These are phyloP conservation scores for Cercospora citrullina DNA, from an alignment of 2,329 filamentous ascomycete species.

Conservation along the genomic window DNA sequence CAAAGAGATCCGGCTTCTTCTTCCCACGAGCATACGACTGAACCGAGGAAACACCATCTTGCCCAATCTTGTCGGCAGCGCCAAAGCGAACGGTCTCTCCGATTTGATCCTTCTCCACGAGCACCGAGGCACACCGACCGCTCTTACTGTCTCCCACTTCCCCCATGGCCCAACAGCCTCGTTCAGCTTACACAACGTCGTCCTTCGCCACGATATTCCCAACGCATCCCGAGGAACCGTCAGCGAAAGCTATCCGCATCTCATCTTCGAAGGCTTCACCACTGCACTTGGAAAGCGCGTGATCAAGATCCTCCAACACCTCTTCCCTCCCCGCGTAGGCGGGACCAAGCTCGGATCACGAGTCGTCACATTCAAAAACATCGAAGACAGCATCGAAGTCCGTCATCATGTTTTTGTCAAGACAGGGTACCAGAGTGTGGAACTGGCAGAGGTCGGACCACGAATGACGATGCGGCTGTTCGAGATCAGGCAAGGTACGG, in stretches of 20 bases:
- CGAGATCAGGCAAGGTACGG: constrained; percentile 84
- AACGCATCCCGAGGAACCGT: constrained; percentile 84
- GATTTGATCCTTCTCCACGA: constrained; percentile 90
- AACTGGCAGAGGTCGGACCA: constrained; percentile 85
- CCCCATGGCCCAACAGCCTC: constrained; percentile 85
- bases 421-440: constrained; percentile 85
- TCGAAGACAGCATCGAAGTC: constrained; percentile 84
- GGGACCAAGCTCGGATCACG: constrained; percentile 81
- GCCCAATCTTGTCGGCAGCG: constrained; percentile 79
- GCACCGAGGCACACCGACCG: constrained; percentile 88
- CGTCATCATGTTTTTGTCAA: constrained; percentile 92
- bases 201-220: constrained; percentile 89
- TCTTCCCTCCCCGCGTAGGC: constrained; percentile 86
- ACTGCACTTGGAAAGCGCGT: constrained; percentile 77
- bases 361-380: constrained; percentile 91
- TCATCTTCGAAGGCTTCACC: constrained; percentile 93
- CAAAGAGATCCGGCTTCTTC: constrained; percentile 81
- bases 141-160: constrained; percentile 81
- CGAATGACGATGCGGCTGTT: constrained; percentile 97
- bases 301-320: constrained; percentile 86
- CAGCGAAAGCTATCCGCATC: constrained; percentile 86
- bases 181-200: constrained; percentile 89
- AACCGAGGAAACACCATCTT: constrained; percentile 91
- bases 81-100: constrained; percentile 74
- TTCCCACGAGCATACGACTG: constrained; percentile 82